Conservation (phyloP, 78 protist species). For the Dictyostelium brefeldianum region DNA sequence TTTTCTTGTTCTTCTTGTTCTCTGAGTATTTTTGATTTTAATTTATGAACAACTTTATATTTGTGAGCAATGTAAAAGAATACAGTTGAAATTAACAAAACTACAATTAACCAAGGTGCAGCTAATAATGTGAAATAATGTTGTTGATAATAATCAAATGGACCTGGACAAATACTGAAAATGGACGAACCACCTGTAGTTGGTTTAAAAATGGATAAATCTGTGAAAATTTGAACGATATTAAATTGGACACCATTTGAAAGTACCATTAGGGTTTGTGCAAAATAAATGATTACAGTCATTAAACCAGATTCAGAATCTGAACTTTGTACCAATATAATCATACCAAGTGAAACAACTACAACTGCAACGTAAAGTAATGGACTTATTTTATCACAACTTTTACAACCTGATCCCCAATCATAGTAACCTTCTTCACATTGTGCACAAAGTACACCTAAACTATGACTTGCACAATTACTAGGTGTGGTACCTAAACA, state of each 20-base stretch:
- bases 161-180: conserved; percentile 62
- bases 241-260: conserved; percentile 36
- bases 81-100: background rate
- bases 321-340: conserved; percentile 48
- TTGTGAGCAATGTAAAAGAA: background rate
- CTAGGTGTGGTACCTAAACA: background rate
- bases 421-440: conserved; percentile 56
- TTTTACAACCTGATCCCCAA: conserved; percentile 56
- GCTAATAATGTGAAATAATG: conserved; percentile 42
- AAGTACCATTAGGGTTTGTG: conserved; percentile 50
- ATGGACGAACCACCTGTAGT: background rate
- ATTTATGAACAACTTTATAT: conserved; percentile 1
- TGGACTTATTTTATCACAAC: background rate
- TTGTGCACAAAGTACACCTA: conserved; percentile 45
- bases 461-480: conserved; percentile 10
- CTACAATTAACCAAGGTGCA: background rate
- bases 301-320: conserved; percentile 54
- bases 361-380: conserved; percentile 11
- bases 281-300: conserved; percentile 57
- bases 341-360: background rate
- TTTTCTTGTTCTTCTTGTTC: background rate
- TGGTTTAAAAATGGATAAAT: conserved; percentile 19
- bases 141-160: conserved; percentile 44
- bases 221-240: background rate
- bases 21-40: background rate